phyloP scores from a whole-genome alignment of 768 basidiomycete genomes.

The Boletellus sp. region DNA sequence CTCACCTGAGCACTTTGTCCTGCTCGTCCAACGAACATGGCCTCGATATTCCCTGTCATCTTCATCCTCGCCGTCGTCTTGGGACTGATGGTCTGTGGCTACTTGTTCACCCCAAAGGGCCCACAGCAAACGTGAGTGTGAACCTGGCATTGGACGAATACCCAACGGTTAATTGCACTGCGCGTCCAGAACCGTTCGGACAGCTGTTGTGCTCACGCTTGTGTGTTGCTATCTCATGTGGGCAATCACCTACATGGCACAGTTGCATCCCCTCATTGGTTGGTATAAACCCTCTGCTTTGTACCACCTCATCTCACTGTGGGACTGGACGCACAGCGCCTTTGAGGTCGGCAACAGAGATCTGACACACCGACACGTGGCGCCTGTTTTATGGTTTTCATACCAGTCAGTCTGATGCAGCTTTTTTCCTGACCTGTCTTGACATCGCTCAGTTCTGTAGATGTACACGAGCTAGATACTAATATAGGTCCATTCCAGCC shows the following conservation, averaged over 20 bases:
- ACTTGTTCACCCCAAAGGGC: slow-evolving; percentile 78
- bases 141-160: not conserved
- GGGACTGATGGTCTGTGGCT: slow-evolving; percentile 60
- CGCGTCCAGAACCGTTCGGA: slow-evolving; percentile 69
- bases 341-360: slow-evolving; percentile 13
- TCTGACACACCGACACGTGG: slow-evolving; percentile 10
- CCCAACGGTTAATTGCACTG: not conserved
- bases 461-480: slow-evolving; percentile 25
- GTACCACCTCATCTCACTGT: not conserved
- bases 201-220: slow-evolving; percentile 72
- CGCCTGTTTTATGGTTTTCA: slow-evolving; percentile 9
- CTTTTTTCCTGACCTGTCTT: not conserved
- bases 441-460: slow-evolving; percentile 12
- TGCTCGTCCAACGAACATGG: slow-evolving; percentile 44
- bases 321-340: slow-evolving; percentile 11
- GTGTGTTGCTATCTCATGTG: slow-evolving; percentile 92
- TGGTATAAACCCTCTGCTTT: slow-evolving; percentile 21
- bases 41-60: slow-evolving; percentile 65
- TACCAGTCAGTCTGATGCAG: slow-evolving; percentile 21
- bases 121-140: slow-evolving; percentile 80
- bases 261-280: slow-evolving; percentile 89
- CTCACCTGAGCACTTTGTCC: not conserved
- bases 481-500: slow-evolving; percentile 12
- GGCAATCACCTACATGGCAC: slow-evolving; percentile 96
- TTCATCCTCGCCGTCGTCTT: slow-evolving; percentile 62